These are phyloP conservation scores for Teunomyces lycoperdinae DNA, from an alignment of 805 yeast species.

Conservation along the genomic window DNA sequence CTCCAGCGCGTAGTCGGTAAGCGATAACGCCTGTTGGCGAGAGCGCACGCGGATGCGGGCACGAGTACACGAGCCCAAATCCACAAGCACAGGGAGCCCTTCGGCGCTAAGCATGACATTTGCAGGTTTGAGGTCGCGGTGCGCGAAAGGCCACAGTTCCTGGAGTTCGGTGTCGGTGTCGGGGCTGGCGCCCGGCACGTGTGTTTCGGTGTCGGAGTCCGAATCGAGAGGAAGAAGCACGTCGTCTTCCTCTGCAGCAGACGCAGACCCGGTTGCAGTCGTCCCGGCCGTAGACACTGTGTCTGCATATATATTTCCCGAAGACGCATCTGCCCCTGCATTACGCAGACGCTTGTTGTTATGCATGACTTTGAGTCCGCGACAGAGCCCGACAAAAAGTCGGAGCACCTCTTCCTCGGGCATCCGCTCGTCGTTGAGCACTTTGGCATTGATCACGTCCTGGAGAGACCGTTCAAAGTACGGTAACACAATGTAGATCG, in stretches of 20 bases:
- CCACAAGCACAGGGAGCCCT: slow-evolving; percentile 76
- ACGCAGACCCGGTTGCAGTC: too few species aligned
- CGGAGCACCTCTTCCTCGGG: slow-evolving; percentile 63
- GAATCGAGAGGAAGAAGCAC: slow-evolving; percentile 9
- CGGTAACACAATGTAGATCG: slow-evolving; percentile 77
- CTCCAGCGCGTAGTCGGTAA: slow-evolving; percentile 80
- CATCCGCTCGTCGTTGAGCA: slow-evolving; percentile 51
- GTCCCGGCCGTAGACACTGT: not conserved
- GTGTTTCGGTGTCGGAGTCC: slow-evolving; percentile 1
- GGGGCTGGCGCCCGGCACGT: slow-evolving; percentile 11
- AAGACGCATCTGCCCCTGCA: not conserved
- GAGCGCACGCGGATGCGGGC: slow-evolving; percentile 55
- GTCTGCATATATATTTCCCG: not conserved
- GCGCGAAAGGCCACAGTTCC: slow-evolving; percentile 71
- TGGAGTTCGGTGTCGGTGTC: slow-evolving; percentile 47
- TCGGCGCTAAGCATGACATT: slow-evolving; percentile 77
- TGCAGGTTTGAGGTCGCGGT: slow-evolving; percentile 86
- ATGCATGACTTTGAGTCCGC: slow-evolving; percentile 78
- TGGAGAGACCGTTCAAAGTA: slow-evolving; percentile 72
- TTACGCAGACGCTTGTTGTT: slow-evolving; percentile 39
- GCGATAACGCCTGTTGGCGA: slow-evolving; percentile 67
- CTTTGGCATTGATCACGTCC: slow-evolving; percentile 67
- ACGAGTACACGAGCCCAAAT: slow-evolving; percentile 74
- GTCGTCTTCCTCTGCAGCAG: slow-evolving; percentile 9
- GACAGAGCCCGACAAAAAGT: slow-evolving; percentile 64